A percentile compares a stretch with the other conserved stretches of the same genome.
These are phyloP conservation scores for Anthoceros angustus DNA, from an alignment of 225 moss, liverwort and hornwort genomes.

Conservation along the genomic window DNA sequence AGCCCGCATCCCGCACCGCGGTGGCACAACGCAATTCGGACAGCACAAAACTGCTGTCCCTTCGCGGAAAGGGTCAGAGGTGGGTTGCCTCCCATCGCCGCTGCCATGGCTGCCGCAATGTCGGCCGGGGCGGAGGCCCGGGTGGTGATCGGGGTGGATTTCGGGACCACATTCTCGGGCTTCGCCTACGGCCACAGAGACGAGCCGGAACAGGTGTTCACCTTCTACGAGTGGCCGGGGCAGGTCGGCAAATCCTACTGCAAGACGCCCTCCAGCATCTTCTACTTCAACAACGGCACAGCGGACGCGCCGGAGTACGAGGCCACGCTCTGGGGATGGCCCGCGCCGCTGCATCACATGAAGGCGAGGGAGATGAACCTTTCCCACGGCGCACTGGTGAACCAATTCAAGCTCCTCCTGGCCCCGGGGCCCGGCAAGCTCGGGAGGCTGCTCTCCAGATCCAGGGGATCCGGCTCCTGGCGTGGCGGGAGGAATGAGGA, in stretches of 20 bases:
- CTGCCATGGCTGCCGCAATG: no score
- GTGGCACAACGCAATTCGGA: no score
- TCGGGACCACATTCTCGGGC: not conserved
- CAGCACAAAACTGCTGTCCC: no score
- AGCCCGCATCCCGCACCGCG: no score
- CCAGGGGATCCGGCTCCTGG: not conserved
- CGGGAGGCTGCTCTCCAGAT: no score
- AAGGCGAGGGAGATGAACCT: not conserved
- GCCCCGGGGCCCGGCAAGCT: no score
- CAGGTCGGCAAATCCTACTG: constrained; percentile 16
- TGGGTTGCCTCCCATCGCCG: no score
- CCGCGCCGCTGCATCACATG: not conserved
- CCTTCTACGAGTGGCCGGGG: constrained; percentile 12
- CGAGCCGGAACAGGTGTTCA: not conserved
- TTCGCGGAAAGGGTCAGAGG: no score
- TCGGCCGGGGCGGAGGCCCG: not conserved
- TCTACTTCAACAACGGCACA: not conserved
- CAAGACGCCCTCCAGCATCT: constrained; percentile 10
- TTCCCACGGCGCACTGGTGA: not conserved
- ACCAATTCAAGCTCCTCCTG: no score
- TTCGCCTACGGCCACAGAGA: not conserved
- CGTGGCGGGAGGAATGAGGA: not conserved
- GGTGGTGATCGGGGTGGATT: not conserved
- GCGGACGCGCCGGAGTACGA: not conserved
- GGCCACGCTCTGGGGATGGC: not conserved